These are phyloP conservation scores for Backusella morwellensis DNA, from an alignment of 192 early-diverging fungal genomes.

Conservation along the genomic window DNA sequence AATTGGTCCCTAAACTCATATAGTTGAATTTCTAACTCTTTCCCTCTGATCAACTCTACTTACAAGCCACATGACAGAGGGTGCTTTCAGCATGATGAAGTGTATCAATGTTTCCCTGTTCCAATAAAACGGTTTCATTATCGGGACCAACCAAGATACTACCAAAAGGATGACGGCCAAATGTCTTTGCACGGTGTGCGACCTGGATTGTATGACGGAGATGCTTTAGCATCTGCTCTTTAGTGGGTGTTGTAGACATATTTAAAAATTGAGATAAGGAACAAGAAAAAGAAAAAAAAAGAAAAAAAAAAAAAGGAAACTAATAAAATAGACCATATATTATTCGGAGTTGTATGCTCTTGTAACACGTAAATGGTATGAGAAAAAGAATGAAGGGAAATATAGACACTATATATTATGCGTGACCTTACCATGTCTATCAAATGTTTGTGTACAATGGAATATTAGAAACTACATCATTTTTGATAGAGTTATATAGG, in stretches of 20 bases:
- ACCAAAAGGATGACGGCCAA: slow-evolving; percentile 30
- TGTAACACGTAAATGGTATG: background rate
- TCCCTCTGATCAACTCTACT: background rate
- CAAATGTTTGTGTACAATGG: background rate
- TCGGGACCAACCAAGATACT: slow-evolving; percentile 27
- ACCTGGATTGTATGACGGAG: slow-evolving; percentile 21
- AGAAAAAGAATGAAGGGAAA: background rate
- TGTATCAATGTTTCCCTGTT: slow-evolving; percentile 35
- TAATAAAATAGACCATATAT: background rate
- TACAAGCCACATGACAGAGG: slow-evolving; percentile 22
- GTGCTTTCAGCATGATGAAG: slow-evolving; percentile 28
- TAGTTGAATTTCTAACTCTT: background rate
- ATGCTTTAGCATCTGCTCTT: slow-evolving; percentile 15
- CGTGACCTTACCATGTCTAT: background rate
- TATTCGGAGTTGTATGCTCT: background rate
- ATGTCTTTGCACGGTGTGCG: slow-evolving; percentile 8
- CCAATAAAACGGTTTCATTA: slow-evolving; percentile 11
- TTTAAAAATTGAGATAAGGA: background rate
- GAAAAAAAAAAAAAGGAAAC: background rate
- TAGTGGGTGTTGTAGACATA: background rate
- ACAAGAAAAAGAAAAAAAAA: background rate
- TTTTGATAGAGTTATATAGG: background rate
- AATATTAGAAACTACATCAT: background rate
- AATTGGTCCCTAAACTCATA: slow-evolving; percentile 14
- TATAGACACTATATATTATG: background rate